Evolutionary conservation across 2,329 filamentous ascomycete genomes (phyloP).

Genomic region (Penicillium sp.): DNA sequence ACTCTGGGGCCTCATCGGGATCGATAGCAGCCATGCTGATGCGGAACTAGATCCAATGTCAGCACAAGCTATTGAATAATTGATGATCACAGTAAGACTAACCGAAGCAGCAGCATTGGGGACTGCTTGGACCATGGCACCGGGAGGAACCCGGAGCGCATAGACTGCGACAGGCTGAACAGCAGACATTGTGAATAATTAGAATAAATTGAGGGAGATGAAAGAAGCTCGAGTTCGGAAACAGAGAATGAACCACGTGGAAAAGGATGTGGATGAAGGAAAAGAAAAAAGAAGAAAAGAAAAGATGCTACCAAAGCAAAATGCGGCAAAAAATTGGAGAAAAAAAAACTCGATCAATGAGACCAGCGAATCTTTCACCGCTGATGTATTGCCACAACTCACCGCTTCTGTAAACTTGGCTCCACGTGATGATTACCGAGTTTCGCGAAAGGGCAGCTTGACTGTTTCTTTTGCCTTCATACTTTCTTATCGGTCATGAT

Average conservation of each 20-base stretch:
- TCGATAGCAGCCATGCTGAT: slow-evolving; percentile 99
- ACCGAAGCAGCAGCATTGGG: slow-evolving; percentile 80
- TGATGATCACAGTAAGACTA: slow-evolving; percentile 43
- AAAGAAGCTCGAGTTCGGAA: slow-evolving; percentile 17
- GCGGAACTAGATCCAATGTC: slow-evolving; percentile 64
- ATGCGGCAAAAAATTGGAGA: slow-evolving; percentile 10
- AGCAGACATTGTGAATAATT: slow-evolving; percentile 43
- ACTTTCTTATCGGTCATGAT: slow-evolving; percentile 17
- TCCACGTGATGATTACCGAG: slow-evolving; percentile 12
- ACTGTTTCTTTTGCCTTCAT: neutral
- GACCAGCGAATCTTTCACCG: slow-evolving; percentile 11
- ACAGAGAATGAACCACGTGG: slow-evolving; percentile 23
- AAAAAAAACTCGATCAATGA: slow-evolving; percentile 17
- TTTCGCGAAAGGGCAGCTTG: neutral
- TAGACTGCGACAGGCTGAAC: slow-evolving; percentile 73
- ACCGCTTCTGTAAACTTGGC: slow-evolving; percentile 14
- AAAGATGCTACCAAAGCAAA: slow-evolving; percentile 22
- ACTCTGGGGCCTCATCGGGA: slow-evolving; percentile 71
- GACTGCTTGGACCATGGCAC: slow-evolving; percentile 74
- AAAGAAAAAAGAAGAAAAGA: slow-evolving; percentile 17
- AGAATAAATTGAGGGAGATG: neutral
- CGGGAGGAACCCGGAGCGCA: slow-evolving; percentile 84
- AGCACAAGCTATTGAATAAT: slow-evolving; percentile 1
- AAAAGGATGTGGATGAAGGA: slow-evolving; percentile 20
- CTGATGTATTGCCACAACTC: slow-evolving; percentile 12